Percentiles rank a stretch among this genome's conserved stretches.
Evolutionary conservation across 345 rosid species (phyloP).

Genomic region (Arabidopsis arenosa): DNA sequence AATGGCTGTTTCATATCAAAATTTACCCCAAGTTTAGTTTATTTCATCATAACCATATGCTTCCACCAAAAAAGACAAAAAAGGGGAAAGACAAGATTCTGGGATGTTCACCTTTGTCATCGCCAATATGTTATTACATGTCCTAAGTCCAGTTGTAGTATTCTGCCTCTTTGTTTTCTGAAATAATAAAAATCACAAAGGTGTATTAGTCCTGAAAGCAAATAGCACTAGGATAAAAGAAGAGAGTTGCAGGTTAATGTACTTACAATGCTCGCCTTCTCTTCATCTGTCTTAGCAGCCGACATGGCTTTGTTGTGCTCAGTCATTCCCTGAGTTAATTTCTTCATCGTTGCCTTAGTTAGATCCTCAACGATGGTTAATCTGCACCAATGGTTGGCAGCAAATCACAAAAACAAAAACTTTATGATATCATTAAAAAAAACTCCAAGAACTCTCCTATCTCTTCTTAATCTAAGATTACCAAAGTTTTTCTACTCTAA

Average conservation of each 20-base stretch:
- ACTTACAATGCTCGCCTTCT: conserved; percentile 79
- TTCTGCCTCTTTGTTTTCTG: conserved; percentile 94
- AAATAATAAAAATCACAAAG: conserved; percentile 16
- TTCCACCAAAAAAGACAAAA: conserved; percentile 9
- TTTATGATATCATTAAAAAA: background rate
- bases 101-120: conserved; percentile 82
- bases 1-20: conserved; percentile 63
- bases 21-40: background rate
- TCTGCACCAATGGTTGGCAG: conserved; percentile 52
- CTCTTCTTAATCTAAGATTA: conserved; percentile 1
- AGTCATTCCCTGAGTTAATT: conserved; percentile 93
- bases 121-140: conserved; percentile 94
- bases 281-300: conserved; percentile 94
- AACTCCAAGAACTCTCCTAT: background rate
- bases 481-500: background rate
- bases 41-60: background rate
- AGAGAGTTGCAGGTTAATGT: conserved; percentile 21
- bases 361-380: conserved; percentile 83
- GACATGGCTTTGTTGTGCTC: conserved; percentile 97
- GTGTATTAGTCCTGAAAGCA: conserved; percentile 12
- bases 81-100: background rate
- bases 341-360: conserved; percentile 90
- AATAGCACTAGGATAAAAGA: conserved; percentile 3
- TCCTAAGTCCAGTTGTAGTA: conserved; percentile 84
- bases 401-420: background rate